phyloP scores from a whole-genome alignment of 2,329 filamentous ascomycete genomes.

The Talaromyces sp. region DNA sequence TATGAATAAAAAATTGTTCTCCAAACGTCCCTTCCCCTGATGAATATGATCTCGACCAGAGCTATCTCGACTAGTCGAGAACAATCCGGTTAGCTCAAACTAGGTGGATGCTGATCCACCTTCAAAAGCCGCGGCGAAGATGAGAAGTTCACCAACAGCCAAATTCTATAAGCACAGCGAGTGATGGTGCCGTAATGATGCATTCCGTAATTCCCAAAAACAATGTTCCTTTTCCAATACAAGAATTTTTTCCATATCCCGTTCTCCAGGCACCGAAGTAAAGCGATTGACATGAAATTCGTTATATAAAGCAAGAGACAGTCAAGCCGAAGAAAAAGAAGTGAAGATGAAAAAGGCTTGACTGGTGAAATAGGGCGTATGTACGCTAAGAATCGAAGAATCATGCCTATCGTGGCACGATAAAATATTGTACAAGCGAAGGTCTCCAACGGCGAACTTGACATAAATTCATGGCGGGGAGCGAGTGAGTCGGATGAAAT shows the following conservation, averaged over 20 bases:
- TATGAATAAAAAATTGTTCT: neutral
- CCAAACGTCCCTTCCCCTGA: conserved; percentile 4
- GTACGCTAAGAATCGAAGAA: conserved; percentile 30
- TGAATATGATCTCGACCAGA: neutral
- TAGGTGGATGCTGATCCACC: conserved; percentile 2
- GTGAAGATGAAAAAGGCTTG: conserved; percentile 23
- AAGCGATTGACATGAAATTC: conserved; percentile 41
- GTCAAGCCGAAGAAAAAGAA: conserved; percentile 15
- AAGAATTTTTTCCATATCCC: conserved; percentile 28
- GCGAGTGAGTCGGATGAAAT: conserved; percentile 8
- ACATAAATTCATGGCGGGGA: conserved; percentile 7
- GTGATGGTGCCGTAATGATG: conserved; percentile 23
- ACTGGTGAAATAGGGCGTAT: conserved; percentile 33
- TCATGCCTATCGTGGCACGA: conserved; percentile 18
- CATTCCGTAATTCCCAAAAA: conserved; percentile 15
- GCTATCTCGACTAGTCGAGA: neutral
- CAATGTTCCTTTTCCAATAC: conserved; percentile 28
- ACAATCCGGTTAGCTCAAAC: neutral
- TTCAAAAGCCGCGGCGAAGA: conserved; percentile 5
- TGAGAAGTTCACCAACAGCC: conserved; percentile 9
- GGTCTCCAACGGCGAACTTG: conserved; percentile 29
- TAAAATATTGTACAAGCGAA: conserved; percentile 37
- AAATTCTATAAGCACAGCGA: conserved; percentile 37
- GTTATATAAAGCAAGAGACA: conserved; percentile 27
- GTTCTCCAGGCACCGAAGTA: conserved; percentile 35